Base-by-base conservation (phyloP, 805 yeast species). In the Saccharomycopsis oosterbeekiorum region DNA sequence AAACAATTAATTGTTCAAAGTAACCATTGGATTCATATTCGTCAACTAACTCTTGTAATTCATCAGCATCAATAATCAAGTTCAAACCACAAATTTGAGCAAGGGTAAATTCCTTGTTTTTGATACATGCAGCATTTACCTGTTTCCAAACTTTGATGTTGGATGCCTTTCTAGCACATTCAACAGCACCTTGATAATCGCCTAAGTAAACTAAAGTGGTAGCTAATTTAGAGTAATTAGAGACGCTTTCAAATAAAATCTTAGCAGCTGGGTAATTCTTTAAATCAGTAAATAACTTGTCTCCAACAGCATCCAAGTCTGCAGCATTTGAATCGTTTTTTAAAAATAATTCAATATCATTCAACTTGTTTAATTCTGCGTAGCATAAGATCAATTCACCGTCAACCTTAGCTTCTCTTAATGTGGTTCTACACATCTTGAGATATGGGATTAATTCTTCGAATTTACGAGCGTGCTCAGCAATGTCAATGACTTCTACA, bases 21-120 rank as follows among this genome's bases (percentile, higher is more conserved):
- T 90, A 89, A 54, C 99, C 99, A 67, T 86, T 83, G 71, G 82
- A 79, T 76, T 94, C 97, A 73, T 94, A 94, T 67, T 86, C 88
- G 65, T 78, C 79, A 55, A 93, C 97, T 66, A 94, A 80, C 70
- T 88, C 97, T 54, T 90, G 89, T 69, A 94, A 79, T 75, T 94
- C 99, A 76, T 94, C 99, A 56, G 99, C 99, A 72, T 94, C 98
- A 61, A 94, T 88, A 73, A 94, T 91, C 77, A 94, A 81, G 74
- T 93, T 93, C 81, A 94, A 83, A 74, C 99, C 99, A 83, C 98
- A 93, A 73, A 94, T 92, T 79, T 94, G 99, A 12, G 98, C 99
- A 65, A 94, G 80, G 74, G 97, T 85, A 81, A 94, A 94, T 75
- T 94, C 99, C 71, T 85, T 85, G 77, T 89, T 88, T 68, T 86